Evolutionary conservation across 805 yeast species (phyloP).

Genomic region (Clavispora phyllophila): DNA sequence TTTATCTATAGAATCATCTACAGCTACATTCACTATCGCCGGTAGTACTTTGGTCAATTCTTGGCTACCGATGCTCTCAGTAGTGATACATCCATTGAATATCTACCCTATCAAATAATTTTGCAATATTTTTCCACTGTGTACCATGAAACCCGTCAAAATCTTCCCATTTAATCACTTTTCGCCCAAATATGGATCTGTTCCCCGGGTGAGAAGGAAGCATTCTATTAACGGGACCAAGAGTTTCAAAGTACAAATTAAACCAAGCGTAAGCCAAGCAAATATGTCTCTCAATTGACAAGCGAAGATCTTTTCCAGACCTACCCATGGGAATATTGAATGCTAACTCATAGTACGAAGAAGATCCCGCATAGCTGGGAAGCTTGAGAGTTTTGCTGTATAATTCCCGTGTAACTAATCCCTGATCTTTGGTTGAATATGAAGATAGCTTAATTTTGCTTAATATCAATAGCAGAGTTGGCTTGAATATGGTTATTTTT

Average conservation of each 20-base stretch:
- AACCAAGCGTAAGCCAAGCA: conserved; percentile 26
- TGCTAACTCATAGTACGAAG: conserved; percentile 5
- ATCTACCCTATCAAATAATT: conserved; percentile 47
- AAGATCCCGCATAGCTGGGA: conserved; percentile 4
- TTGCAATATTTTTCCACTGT: conserved; percentile 41
- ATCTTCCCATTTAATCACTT: conserved; percentile 37
- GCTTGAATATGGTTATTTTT: conserved; percentile 8
- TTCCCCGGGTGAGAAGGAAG: conserved; percentile 3
- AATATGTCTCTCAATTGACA: conserved; percentile 10
- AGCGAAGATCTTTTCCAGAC: conserved; percentile 12
- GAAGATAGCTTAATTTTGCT: conserved; percentile 10
- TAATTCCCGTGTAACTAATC: conserved; percentile 2
- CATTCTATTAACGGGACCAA: conserved; percentile 4
- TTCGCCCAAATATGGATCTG: neutral
- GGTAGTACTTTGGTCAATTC: too few relatives aligned
- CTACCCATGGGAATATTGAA: conserved; percentile 5
- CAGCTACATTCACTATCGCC: too few relatives aligned
- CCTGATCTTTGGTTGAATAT: conserved; percentile 6
- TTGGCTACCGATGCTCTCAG: neutral
- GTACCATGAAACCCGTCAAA: conserved; percentile 70
- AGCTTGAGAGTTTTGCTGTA: conserved; percentile 5
- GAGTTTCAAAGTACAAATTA: conserved; percentile 22
- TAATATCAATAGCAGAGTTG: conserved; percentile 7
- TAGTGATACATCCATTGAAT: conserved; percentile 28
- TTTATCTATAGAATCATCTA: neutral